Conservation (phyloP, 208 protist species). For the Wallacemonas sp. region DNA sequence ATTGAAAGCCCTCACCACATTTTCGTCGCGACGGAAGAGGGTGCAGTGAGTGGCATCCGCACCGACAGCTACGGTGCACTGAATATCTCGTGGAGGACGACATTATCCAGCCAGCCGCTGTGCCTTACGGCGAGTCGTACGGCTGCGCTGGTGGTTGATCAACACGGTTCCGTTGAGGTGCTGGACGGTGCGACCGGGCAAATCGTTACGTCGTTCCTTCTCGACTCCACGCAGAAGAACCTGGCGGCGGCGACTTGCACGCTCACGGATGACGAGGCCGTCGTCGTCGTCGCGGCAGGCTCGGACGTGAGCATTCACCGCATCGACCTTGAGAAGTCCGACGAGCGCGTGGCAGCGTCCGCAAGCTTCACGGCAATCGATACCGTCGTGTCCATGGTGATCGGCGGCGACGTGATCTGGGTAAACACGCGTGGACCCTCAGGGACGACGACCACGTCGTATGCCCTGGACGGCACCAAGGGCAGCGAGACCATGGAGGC, state of each 20-base stretch:
- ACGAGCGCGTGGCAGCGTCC: constrained; percentile 23
- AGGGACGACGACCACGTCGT: not conserved
- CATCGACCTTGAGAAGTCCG: constrained; percentile 32
- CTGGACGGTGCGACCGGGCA: constrained; percentile 47
- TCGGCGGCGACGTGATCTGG: constrained; percentile 13
- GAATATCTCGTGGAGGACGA: constrained; percentile 61
- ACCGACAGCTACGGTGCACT: constrained; percentile 18
- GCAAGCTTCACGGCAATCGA: not conserved
- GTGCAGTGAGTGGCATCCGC: constrained; percentile 63
- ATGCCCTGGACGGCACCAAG: not conserved
- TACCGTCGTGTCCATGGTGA: constrained; percentile 14
- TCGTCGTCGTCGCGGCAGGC: constrained; percentile 28
- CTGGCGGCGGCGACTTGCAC: constrained; percentile 34
- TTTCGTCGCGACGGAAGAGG: constrained; percentile 62
- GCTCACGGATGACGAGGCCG: constrained; percentile 19
- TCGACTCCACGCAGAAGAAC: constrained; percentile 15
- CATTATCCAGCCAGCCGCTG: constrained; percentile 39
- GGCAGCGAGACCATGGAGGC: not conserved
- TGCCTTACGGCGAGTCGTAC: constrained; percentile 40
- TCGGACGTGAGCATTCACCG: constrained; percentile 27
- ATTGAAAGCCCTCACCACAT: constrained; percentile 21
- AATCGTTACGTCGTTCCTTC: constrained; percentile 53
- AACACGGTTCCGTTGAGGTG: constrained; percentile 38
- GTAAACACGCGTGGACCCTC: constrained; percentile 9
- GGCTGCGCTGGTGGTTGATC: constrained; percentile 44